Conservation (phyloP, 345 rosid species). For the Lepidium africanum region DNA sequence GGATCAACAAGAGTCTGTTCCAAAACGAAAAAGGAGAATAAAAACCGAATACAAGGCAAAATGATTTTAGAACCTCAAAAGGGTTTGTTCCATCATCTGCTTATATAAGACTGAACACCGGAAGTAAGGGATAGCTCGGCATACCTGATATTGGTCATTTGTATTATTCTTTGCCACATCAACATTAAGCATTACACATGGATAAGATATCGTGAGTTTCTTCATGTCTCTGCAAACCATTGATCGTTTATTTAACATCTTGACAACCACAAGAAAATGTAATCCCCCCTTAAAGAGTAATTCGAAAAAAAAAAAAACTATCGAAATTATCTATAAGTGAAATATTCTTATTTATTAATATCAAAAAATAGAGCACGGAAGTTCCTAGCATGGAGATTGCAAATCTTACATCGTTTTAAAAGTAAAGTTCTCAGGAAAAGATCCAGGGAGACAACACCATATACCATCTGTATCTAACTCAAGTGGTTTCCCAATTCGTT, state of each 20-base stretch:
- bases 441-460: conserved; percentile 94
- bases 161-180: conserved; percentile 91
- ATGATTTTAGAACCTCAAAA: conserved; percentile 8
- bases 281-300: background rate
- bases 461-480: conserved; percentile 98
- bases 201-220: conserved; percentile 87
- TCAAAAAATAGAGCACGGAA: background rate
- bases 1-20: conserved; percentile 77
- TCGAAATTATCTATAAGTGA: background rate
- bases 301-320: background rate
- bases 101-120: conserved; percentile 3
- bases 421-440: conserved; percentile 94
- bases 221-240: conserved; percentile 60
- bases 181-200: conserved; percentile 96
- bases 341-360: background rate
- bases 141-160: conserved; percentile 94
- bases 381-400: background rate
- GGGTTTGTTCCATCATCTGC: background rate
- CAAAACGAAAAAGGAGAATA: conserved; percentile 22
- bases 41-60: conserved; percentile 8
- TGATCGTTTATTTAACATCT: conserved; percentile 9
- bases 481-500: conserved; percentile 96
- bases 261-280: conserved; percentile 6
- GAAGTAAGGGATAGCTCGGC: background rate
- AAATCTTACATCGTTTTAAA: conserved; percentile 76